Evolutionary conservation across 352 stramenopile genomes (phyloP), one percentile per base, ranked within the genome.

Genomic region (Pythium angustatum): DNA sequence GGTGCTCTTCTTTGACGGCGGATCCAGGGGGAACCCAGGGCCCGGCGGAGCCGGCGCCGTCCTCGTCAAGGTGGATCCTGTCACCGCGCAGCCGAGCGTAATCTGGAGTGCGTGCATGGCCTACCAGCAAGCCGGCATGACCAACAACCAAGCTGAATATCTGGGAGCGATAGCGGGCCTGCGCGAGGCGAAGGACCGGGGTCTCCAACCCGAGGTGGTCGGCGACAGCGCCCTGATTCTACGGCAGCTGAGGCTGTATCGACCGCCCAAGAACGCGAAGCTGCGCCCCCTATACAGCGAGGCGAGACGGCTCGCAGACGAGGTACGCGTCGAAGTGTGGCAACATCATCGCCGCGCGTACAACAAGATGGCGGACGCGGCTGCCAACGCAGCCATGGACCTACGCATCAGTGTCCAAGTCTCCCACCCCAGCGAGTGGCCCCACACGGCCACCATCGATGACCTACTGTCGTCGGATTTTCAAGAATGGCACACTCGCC

Each of bases 301-400:
- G 14, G 43, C 55, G 5, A 15, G 55, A 4, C 10, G 41, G 6
- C 45, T 64, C 11, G 57, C 57, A 7, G 57, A 64, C 19, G 9
- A n/a, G 15, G 7, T 36, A 2, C 19, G 22, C 0, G 45, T 64
- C 0, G 5, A 14, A 8, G 2, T 21, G 31, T 64, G 57, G 57
- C 44, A 41, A 0, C 57, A 64, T 26, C 55, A 62, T n/a, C 24
- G 21, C 17, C 26, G 55, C 0, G 43, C 43, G 1, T 40, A 24
- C 55, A 62, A 62, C 55, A 62, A 64, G 17, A 64, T 64, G 44
- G 57, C 33, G 19, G 44, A 64, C 26, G 44, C 44, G 9, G 57
- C 45, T 30, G 57, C 57, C 21, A 57, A 57, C 21, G 22, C 57
- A 3, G 57, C 57, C 44, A 50, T 64, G 57, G 45, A 64, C 33